These are phyloP conservation scores for Ambrosia hybrid DNA, from an alignment of 140 eudicot genomes.

Conservation along the genomic window DNA sequence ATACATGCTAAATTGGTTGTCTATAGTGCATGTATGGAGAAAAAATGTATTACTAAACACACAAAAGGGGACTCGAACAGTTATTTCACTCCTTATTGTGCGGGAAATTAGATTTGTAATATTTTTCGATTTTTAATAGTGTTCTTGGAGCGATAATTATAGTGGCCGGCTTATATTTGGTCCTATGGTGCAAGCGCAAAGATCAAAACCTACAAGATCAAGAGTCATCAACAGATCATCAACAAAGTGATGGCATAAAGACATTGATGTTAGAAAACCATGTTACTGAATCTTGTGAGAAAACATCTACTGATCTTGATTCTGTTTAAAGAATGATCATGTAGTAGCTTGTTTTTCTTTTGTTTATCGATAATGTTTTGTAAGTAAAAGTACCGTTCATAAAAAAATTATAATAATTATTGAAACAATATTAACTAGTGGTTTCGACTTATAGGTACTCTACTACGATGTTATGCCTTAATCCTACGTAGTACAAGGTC, in stretches of 20 bases:
- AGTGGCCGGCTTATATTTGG: conserved; percentile 44
- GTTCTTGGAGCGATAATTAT: conserved; percentile 46
- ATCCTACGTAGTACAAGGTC: too few species aligned
- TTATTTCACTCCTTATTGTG: neutral
- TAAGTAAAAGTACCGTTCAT: neutral
- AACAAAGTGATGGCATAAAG: neutral
- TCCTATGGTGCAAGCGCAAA: conserved; percentile 62
- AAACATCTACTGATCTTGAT: conserved; percentile 15
- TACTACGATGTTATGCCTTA: too few species aligned
- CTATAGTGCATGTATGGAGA: neutral
- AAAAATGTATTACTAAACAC: neutral
- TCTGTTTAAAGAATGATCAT: neutral
- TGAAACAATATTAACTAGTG: too few species aligned
- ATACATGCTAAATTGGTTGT: neutral
- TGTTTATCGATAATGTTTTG: neutral
- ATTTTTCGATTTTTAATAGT: conserved; percentile 23
- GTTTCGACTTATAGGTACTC: too few species aligned
- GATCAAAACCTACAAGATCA: conserved; percentile 32
- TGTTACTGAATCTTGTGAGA: neutral
- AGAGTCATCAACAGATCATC: conserved; percentile 1
- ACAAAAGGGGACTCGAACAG: neutral
- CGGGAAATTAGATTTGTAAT: neutral
- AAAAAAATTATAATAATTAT: too few species aligned
- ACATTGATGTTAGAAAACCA: neutral
- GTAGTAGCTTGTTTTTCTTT: neutral